A percentile compares a stretch with the other conserved stretches of the same genome.
phyloP scores from a whole-genome alignment of 352 stramenopile species.

The Globisporangium recalcitrans region DNA sequence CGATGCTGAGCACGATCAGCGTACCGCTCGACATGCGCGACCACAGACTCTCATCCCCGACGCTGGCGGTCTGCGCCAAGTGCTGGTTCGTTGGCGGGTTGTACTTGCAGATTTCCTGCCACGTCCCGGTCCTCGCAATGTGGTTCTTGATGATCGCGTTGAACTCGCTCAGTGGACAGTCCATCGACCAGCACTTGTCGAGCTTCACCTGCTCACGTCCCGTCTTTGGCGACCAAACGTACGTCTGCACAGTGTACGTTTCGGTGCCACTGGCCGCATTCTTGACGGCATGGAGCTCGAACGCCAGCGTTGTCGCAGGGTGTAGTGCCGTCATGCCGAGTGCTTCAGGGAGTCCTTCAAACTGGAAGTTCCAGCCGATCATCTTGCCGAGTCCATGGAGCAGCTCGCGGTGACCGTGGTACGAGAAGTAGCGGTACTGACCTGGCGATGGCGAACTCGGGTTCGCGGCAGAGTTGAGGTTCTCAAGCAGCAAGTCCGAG shows the following conservation, averaged over 20 bases:
- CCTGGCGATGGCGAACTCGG: conserved; percentile 34
- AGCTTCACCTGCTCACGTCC: conserved; percentile 62
- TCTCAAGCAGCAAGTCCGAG: conserved; percentile 54
- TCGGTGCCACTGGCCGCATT: conserved; percentile 22
- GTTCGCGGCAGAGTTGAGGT: conserved; percentile 48
- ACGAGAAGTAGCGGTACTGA: conserved; percentile 77
- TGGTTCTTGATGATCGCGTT: conserved; percentile 64
- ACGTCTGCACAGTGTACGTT: conserved; percentile 66
- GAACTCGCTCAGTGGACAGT: conserved; percentile 77
- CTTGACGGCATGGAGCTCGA: conserved; percentile 55
- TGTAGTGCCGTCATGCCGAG: conserved; percentile 64
- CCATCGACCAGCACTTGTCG: conserved; percentile 64
- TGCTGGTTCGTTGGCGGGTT: conserved; percentile 23
- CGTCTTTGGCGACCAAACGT: conserved; percentile 70
- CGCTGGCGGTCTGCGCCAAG: conserved; percentile 12
- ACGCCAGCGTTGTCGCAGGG: conserved; percentile 77
- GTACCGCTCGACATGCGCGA: conserved; percentile 28
- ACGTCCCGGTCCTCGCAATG: conserved; percentile 63
- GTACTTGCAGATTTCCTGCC: conserved; percentile 82
- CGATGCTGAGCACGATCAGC: conserved; percentile 39
- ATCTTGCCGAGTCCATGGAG: conserved; percentile 76
- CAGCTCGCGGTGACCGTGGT: conserved; percentile 77
- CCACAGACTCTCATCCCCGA: not conserved
- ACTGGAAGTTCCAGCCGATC: conserved; percentile 73
- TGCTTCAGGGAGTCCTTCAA: conserved; percentile 55